These are phyloP conservation scores for Fraxinus greggii DNA, from an alignment of 305 asterid genomes.

Conservation along the genomic window DNA sequence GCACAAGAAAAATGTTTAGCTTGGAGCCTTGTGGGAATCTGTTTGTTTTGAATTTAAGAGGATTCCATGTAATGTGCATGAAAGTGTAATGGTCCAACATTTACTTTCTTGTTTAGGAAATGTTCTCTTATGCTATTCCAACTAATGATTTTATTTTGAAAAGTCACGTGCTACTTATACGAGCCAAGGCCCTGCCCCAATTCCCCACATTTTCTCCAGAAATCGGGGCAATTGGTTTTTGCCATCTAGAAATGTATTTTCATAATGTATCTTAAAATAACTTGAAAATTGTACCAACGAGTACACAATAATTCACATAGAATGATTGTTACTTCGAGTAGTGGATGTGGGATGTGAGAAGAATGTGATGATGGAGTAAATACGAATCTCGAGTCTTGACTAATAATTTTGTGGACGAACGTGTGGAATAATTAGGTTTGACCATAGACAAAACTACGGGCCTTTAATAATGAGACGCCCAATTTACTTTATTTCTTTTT, in stretches of 20 bases:
- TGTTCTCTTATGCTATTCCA: not conserved
- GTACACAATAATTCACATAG: not conserved
- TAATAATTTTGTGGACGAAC: conserved; percentile 22
- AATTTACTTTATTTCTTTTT: not conserved
- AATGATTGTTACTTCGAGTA: not conserved
- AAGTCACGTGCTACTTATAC: not conserved
- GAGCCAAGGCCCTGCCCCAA: not conserved
- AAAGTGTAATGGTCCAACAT: not conserved
- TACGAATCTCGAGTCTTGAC: not conserved
- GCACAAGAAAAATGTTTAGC: not conserved
- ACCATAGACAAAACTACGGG: not conserved
- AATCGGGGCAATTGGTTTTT: not conserved
- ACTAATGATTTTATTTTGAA: not conserved
- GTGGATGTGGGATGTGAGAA: not conserved
- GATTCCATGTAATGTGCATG: not conserved
- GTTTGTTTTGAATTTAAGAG: not conserved
- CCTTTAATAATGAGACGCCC: not conserved
- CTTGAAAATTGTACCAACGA: not conserved
- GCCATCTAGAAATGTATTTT: not conserved
- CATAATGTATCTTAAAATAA: not conserved
- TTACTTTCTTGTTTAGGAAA: not conserved
- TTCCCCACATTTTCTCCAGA: not conserved
- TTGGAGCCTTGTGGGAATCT: not conserved
- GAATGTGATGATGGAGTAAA: conserved; percentile 21
- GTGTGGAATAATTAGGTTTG: conserved; percentile 27